Conservation (phyloP, 768 basidiomycete genomes). For the Pleurotus citrinopileatus region DNA sequence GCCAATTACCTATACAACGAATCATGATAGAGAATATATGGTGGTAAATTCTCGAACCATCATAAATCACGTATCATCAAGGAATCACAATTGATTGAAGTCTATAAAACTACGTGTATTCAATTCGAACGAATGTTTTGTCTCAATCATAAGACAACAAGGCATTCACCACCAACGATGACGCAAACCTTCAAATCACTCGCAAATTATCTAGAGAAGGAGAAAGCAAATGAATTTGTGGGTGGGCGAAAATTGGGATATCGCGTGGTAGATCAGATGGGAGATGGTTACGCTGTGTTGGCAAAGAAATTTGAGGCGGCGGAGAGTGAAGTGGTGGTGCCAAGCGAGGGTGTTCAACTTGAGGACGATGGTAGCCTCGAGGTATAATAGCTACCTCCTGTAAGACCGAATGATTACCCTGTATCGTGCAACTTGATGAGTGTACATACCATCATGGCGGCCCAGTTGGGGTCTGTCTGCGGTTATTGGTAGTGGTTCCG, state of each 20-base stretch:
- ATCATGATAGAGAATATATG: slow-evolving; percentile 7
- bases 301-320: not conserved
- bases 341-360: not conserved
- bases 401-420: no score
- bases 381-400: not conserved
- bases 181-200: not conserved
- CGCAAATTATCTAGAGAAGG: not conserved
- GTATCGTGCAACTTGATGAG: no score
- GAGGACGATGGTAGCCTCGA: not conserved
- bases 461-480: no score
- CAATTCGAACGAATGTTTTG: not conserved
- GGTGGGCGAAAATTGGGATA: not conserved
- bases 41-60: slow-evolving; percentile 18
- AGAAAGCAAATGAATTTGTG: not conserved
- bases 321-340: not conserved
- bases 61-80: slow-evolving; percentile 16
- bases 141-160: not conserved
- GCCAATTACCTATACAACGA: not conserved
- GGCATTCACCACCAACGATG: not conserved
- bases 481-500: no score
- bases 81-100: slow-evolving; percentile 19
- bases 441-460: no score
- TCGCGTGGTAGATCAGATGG: not conserved
- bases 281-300: not conserved
- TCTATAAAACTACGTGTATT: slow-evolving; percentile 11